Conservation (phyloP, 176 grass and related monocot genomes). For the Carex parvula region DNA sequence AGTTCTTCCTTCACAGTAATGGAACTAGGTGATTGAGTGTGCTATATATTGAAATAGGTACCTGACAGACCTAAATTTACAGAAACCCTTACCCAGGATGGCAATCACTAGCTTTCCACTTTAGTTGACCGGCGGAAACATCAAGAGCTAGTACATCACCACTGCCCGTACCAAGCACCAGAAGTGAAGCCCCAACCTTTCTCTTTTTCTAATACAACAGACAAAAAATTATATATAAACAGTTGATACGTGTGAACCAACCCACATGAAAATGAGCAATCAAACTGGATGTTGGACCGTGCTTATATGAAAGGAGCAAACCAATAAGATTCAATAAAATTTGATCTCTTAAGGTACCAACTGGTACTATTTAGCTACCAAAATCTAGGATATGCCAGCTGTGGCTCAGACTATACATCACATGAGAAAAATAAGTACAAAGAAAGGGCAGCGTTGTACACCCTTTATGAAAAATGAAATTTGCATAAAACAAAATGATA, state of each 20-base stretch:
- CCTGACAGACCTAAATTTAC: conserved; percentile 9
- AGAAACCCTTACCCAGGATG: conserved; percentile 23
- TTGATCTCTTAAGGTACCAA: neutral
- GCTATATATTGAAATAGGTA: neutral
- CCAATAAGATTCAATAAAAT: neutral
- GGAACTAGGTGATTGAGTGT: neutral
- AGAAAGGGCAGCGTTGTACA: neutral
- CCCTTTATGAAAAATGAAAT: neutral
- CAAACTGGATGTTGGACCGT: neutral
- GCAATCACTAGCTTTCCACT: conserved; percentile 29
- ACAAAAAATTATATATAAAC: neutral
- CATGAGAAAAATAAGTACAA: neutral
- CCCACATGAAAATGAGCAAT: neutral
- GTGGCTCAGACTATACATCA: neutral
- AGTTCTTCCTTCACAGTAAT: conserved; percentile 5
- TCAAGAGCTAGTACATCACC: conserved; percentile 24
- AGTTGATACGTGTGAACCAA: neutral
- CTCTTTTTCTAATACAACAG: conserved; percentile 5
- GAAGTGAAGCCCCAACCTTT: conserved; percentile 22
- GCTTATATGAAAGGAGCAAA: neutral
- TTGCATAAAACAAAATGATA: neutral
- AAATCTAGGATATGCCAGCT: neutral
- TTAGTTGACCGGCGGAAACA: conserved; percentile 14
- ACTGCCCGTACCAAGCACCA: conserved; percentile 25
- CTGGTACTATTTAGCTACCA: neutral